These are phyloP conservation scores for Albugo laibachii DNA, from an alignment of 352 stramenopile genomes.

Conservation along the genomic window DNA sequence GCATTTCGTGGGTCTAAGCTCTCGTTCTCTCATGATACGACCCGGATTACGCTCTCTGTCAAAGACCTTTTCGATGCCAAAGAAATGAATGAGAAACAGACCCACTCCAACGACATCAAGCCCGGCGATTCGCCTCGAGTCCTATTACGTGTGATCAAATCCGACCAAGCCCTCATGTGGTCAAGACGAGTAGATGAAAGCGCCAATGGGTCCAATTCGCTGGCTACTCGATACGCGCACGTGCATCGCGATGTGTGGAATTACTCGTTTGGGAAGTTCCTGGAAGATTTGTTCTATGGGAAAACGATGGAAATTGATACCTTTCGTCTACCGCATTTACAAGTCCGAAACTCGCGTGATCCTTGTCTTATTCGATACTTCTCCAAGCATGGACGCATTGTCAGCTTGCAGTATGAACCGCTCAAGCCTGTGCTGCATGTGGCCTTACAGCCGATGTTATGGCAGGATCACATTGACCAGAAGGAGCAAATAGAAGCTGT, in stretches of 20 bases:
- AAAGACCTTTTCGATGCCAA: conserved; percentile 56
- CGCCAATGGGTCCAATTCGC: conserved; percentile 5
- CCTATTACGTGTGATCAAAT: conserved; percentile 36
- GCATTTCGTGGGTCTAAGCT: conserved; percentile 62
- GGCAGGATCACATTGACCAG: conserved; percentile 62
- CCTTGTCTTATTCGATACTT: conserved; percentile 58
- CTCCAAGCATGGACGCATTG: conserved; percentile 40
- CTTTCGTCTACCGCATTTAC: conserved; percentile 42
- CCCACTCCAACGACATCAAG: conserved; percentile 26
- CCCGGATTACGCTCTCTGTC: conserved; percentile 42
- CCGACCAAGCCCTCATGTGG: conserved; percentile 48
- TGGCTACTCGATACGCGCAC: conserved; percentile 34
- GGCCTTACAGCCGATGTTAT: conserved; percentile 57
- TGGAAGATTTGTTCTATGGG: conserved; percentile 72
- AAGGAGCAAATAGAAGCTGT: conserved; percentile 35
- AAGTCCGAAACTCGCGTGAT: conserved; percentile 36
- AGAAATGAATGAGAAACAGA: conserved; percentile 26
- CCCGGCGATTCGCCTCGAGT: conserved; percentile 19
- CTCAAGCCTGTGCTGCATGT: conserved; percentile 69
- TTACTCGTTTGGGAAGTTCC: conserved; percentile 76
- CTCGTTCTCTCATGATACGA: conserved; percentile 67
- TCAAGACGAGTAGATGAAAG: conserved; percentile 17
- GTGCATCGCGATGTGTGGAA: conserved; percentile 56
- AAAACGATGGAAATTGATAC: conserved; percentile 53
- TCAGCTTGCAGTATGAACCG: conserved; percentile 57